Evolutionary conservation across 257 asterid species (phyloP).

Genomic region (Avicennia marina): DNA sequence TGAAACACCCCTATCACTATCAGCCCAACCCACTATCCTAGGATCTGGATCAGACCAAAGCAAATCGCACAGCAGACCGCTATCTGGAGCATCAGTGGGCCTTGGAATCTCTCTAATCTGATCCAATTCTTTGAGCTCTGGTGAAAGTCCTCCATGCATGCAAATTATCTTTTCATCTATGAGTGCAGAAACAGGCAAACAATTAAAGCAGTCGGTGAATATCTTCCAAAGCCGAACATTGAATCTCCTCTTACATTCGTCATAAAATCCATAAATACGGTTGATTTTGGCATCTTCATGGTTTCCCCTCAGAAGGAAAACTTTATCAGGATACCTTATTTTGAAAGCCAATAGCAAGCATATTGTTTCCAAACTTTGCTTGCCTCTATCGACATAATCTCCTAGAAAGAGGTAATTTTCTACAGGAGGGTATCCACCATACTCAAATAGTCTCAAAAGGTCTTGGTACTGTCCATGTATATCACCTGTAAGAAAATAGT

Average conservation of each 20-base stretch:
- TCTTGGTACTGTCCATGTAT: conserved; percentile 58
- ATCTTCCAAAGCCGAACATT: conserved; percentile 53
- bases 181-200: conserved; percentile 50
- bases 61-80: conserved; percentile 46
- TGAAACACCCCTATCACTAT: conserved; percentile 53
- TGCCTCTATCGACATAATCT: conserved; percentile 53
- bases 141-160: conserved; percentile 59
- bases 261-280: conserved; percentile 51
- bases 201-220: conserved; percentile 49
- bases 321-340: conserved; percentile 43
- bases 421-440: conserved; percentile 49
- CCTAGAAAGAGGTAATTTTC: conserved; percentile 50
- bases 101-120: conserved; percentile 38
- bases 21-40: conserved; percentile 43
- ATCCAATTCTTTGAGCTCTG: conserved; percentile 32
- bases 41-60: conserved; percentile 59
- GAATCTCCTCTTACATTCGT: conserved; percentile 51
- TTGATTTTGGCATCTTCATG: conserved; percentile 56
- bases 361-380: conserved; percentile 51
- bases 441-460: conserved; percentile 41
- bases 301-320: conserved; percentile 49
- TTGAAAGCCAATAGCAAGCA: conserved; percentile 47
- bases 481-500: conserved; percentile 33
- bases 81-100: conserved; percentile 45
- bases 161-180: conserved; percentile 49